Evolutionary conservation across 2,329 filamentous ascomycete genomes (phyloP).

Genomic region (Calonectria pseudoturangicola): DNA sequence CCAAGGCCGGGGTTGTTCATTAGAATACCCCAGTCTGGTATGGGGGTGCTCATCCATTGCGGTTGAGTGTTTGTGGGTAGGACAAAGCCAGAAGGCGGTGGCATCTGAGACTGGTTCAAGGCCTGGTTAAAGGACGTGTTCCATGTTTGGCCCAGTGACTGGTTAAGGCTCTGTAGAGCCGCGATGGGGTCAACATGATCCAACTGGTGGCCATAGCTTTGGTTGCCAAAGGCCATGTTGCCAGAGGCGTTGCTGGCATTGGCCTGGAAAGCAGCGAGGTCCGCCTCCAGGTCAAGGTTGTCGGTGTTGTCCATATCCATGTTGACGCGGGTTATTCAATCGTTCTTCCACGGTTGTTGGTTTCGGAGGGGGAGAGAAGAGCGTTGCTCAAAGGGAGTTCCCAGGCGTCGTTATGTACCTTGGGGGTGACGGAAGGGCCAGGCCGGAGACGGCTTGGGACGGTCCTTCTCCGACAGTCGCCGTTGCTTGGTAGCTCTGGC

Average conservation of each 20-base stretch:
- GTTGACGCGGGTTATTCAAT: constrained; percentile 42
- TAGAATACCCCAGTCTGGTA: constrained; percentile 5
- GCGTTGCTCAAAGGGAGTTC: neutral
- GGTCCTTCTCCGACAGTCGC: neutral
- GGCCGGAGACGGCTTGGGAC: neutral
- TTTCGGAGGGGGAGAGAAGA: neutral
- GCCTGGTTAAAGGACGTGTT: constrained; percentile 8
- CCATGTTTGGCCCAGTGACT: neutral
- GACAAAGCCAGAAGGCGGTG: constrained; percentile 2
- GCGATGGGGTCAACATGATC: constrained; percentile 47
- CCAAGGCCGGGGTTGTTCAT: neutral
- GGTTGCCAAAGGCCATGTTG: constrained; percentile 35
- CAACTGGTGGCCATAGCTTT: constrained; percentile 4
- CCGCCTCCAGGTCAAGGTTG: constrained; percentile 34
- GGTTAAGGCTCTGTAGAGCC: constrained; percentile 48
- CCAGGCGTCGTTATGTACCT: neutral
- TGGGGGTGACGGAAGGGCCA: neutral
- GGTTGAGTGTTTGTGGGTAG: neutral
- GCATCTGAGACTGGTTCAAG: constrained; percentile 13
- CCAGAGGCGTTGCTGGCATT: constrained; percentile 26
- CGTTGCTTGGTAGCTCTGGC: neutral
- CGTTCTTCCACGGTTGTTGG: neutral
- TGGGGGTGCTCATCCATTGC: constrained; percentile 36
- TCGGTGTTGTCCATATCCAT: constrained; percentile 39
- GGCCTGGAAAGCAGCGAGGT: neutral